Percentiles rank a stretch among this genome's conserved stretches.
Conservation (phyloP, 1,284 basidiomycete genomes). For the Apiotrichum laibachii region DNA sequence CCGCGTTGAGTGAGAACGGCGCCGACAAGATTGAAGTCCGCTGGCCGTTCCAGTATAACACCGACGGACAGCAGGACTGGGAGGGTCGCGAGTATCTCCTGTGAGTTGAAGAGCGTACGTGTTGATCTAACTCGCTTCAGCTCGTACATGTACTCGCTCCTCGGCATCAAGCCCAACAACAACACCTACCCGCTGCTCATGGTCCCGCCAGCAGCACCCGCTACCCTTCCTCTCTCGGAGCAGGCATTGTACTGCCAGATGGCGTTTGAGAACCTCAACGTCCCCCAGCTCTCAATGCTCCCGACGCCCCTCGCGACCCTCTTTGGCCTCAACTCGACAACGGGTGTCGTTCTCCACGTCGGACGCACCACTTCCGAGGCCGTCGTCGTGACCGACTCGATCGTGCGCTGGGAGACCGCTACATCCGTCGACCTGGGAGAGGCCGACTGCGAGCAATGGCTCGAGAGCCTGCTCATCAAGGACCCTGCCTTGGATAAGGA, state of each 20-base stretch:
- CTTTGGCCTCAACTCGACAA: constrained; percentile 74
- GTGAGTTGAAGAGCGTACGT: constrained; percentile 55
- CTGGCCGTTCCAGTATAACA: constrained; percentile 79
- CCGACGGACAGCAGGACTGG: constrained; percentile 67
- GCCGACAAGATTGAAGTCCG: constrained; percentile 66
- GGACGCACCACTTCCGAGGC: constrained; percentile 71
- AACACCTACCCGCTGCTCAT: constrained; percentile 58
- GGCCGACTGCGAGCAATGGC: constrained; percentile 69
- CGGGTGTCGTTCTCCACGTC: constrained; percentile 81
- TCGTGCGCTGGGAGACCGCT: constrained; percentile 63
- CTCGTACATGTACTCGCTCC: constrained; percentile 74
- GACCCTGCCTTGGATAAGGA: constrained; percentile 61
- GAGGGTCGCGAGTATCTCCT: constrained; percentile 87
- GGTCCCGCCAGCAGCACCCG: constrained; percentile 59
- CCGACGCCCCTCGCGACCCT: constrained; percentile 81
- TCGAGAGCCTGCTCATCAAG: constrained; percentile 68
- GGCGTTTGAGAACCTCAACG: constrained; percentile 95
- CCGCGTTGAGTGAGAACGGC: constrained; percentile 63
- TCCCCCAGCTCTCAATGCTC: constrained; percentile 76
- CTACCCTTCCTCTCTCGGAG: constrained; percentile 55
- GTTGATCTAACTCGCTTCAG: constrained; percentile 53
- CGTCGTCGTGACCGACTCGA: constrained; percentile 69
- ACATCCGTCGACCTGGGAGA: constrained; percentile 65
- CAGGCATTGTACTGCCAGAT: constrained; percentile 76
- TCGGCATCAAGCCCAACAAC: constrained; percentile 74